phyloP scores from a whole-genome alignment of 441 rosid genomes.

The Kokia cookei region DNA sequence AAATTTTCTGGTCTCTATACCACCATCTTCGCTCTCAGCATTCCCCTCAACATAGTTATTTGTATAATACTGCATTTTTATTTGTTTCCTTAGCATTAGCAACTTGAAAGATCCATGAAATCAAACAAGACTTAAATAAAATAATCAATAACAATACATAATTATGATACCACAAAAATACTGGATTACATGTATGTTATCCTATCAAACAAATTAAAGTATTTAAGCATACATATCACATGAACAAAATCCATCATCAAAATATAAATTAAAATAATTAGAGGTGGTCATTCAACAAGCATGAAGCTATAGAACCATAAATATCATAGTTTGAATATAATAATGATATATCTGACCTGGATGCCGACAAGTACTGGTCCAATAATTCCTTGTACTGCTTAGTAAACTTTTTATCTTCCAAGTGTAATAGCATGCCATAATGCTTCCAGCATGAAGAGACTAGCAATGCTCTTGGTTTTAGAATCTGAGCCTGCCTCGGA shows the following conservation, averaged over 20 bases:
- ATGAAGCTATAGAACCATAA: not conserved
- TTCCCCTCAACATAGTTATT: slow-evolving; percentile 45
- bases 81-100: slow-evolving; percentile 20
- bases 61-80: slow-evolving; percentile 52
- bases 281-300: not conserved
- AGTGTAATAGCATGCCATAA: slow-evolving; percentile 56
- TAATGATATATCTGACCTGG: slow-evolving; percentile 41
- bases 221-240: not conserved
- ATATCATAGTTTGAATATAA: not conserved
- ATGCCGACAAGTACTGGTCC: slow-evolving; percentile 69
- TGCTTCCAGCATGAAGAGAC: slow-evolving; percentile 95
- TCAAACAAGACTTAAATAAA: slow-evolving; percentile 3
- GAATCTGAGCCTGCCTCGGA: slow-evolving; percentile 36
- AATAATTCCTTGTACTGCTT: slow-evolving; percentile 56
- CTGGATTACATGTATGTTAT: not conserved
- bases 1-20: slow-evolving; percentile 69
- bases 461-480: slow-evolving; percentile 41
- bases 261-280: not conserved
- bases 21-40: slow-evolving; percentile 36
- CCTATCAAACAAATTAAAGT: not conserved
- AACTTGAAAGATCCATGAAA: slow-evolving; percentile 15
- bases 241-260: not conserved
- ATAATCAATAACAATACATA: not conserved
- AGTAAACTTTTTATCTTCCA: slow-evolving; percentile 68
- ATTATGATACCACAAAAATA: not conserved